Evolutionary conservation across 2,329 filamentous ascomycete species (phyloP), one percentile per base, ranked within the genome.

Genomic region (Ustilaginoidea virens): DNA sequence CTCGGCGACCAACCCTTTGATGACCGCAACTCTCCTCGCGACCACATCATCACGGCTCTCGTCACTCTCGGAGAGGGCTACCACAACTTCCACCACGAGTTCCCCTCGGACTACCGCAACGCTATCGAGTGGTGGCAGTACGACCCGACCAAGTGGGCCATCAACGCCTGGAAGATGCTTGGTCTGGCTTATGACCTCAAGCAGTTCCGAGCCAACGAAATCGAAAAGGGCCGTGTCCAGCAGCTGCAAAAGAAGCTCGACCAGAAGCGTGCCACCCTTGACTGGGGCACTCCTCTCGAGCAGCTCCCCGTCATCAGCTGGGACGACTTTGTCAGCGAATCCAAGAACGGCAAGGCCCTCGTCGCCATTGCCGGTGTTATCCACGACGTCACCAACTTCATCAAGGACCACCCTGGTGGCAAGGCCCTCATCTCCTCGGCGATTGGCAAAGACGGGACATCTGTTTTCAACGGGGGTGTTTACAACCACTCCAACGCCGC

Each of bases 1-100:
- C 75, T 92, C 47, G 82, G 83, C 37, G 83, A 92, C 45, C 82
- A 92, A 61, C 83, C 83, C 36, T 92, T 92, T 51, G 82, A 92
- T 45, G 83, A 92, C 67, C 79, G 81, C 56, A 87, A 92, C 71
- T 85, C 79, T 36, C 83, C 82, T 38, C 77, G 83, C 52, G 82
- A 92, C 47, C 81, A 92, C 56, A 69, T 87, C 49, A 72, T 92
- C 56, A 92, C 82, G 23, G 82, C 82, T 25, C 60, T 92, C 12
- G 75, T 83, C 42, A 92, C 82, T 24, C 75, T 92, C 14, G 82
- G 82, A 27, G 82, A 86, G 58, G 82, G 82, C 17, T 92, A 92
- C 62, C 82, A 92, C 69, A 92, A 92, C 68, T 92, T 92, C 69
- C 82, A 92, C 60, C 82, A 92, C 66, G 82, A 92, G 55, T 92